These are phyloP conservation scores for Saccharum spontaneum DNA, from an alignment of 176 grass and related monocot species.

Conservation along the genomic window DNA sequence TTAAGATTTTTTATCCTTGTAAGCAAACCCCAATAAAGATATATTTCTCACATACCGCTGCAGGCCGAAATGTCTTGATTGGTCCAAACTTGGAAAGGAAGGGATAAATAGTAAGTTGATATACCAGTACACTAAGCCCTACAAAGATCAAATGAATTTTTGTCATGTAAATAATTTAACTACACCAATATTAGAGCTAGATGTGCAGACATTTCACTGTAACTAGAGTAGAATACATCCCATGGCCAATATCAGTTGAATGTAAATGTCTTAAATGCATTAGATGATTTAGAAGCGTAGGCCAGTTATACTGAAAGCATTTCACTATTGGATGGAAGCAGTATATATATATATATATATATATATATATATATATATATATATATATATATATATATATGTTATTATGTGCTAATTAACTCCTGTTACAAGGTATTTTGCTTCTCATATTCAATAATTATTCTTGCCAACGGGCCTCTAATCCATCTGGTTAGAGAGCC, in stretches of 20 bases:
- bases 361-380: background rate
- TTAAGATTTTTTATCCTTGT: background rate
- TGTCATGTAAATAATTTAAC: background rate
- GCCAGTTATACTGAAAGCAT: background rate
- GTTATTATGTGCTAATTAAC: background rate
- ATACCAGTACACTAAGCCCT: constrained; percentile 62
- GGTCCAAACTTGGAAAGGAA: constrained; percentile 46
- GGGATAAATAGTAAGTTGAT: constrained; percentile 57
- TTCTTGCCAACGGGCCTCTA: background rate
- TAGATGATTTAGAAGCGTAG: background rate
- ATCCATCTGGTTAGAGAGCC: too few species aligned
- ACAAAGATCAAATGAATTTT: constrained; percentile 20
- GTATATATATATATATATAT: background rate
- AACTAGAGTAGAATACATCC: background rate
- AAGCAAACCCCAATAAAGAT: background rate
- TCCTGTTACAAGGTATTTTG: background rate
- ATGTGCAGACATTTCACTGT: background rate
- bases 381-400: background rate
- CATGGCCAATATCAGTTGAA: background rate
- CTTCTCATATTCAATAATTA: background rate
- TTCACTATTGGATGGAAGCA: background rate
- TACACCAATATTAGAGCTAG: background rate
- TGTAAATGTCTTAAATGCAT: background rate
- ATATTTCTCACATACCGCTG: constrained; percentile 44
- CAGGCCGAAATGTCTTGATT: constrained; percentile 46